Evolutionary conservation across 805 yeast species (phyloP), one percentile per base, ranked within the genome.

Genomic region (Pichia paraexigua): DNA sequence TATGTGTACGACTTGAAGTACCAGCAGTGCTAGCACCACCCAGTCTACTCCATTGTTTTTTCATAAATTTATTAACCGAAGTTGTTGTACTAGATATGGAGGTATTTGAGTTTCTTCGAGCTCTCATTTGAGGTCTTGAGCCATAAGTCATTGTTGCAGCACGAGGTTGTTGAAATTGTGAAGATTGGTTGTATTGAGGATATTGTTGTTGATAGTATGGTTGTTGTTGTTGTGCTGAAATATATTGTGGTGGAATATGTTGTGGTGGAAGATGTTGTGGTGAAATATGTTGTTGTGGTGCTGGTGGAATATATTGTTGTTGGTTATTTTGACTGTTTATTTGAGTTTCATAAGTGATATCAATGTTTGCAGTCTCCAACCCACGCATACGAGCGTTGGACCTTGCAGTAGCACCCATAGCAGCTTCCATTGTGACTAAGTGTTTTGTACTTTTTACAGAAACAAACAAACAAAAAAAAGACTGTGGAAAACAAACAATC

Each of bases 331-430:
- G 49, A 48, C 15, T 54, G 10, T 51, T 52, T 9, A 68, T 51
- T 4, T 76, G 76, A 0, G 61, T 61, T 55, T 77, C 80, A 17
- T 72, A 57, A 17, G 71, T 54, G 15, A 77, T 64, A 53, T 77
- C 80, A 30, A 78, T 75, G 53, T 60, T 65, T 0, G 78, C 80
- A 12, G 71, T 8, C 13, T 25, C 44, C 32, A 42, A n/a, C 8
- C 44, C 44, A 5, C 32, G 30, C 20, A 35, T n/a, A n/a, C 11
- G 20, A 10, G 39, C 39, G 39, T 35, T 35, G 39, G 39, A 35
- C 8, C 32, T 22, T 24, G 51, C 40, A 11, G 51, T 27, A 18
- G 43, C 40, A 20, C 45, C 43, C 51, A 35, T 35, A 35, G 43
- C 43, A n/a, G 43, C 43, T 28, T 42, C 44, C 47, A 24, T 35